Conservation (phyloP, 495 filamentous ascomycete species). For the Penicillium lividum region DNA sequence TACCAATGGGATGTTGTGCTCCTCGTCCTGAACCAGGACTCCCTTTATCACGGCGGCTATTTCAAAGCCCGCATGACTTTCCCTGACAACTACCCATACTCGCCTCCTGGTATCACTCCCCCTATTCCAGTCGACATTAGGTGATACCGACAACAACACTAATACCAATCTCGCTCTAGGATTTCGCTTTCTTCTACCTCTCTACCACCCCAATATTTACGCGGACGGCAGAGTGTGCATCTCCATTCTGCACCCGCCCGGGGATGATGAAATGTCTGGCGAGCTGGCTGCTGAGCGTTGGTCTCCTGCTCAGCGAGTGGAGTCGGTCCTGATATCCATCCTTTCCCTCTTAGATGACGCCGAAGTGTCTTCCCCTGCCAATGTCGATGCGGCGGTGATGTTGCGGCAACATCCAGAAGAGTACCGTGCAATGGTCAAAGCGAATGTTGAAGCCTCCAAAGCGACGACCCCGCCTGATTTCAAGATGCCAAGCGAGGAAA, state of each 20-base stretch:
- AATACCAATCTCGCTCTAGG: slow-evolving; percentile 37
- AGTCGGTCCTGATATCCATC: slow-evolving; percentile 96
- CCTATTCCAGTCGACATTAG: neutral
- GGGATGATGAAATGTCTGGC: slow-evolving; percentile 89
- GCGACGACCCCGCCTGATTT: slow-evolving; percentile 77
- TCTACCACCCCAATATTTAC: slow-evolving; percentile 95
- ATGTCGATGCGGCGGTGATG: slow-evolving; percentile 89
- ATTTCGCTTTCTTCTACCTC: slow-evolving; percentile 80
- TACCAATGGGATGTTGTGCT: slow-evolving; percentile 85
- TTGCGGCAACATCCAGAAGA: slow-evolving; percentile 66
- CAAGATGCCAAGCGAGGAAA: slow-evolving; percentile 72
- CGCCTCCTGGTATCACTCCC: slow-evolving; percentile 63
- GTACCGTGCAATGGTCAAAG: slow-evolving; percentile 69
- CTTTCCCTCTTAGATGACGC: slow-evolving; percentile 93
- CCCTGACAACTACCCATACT: slow-evolving; percentile 84
- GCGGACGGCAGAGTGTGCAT: slow-evolving; percentile 89
- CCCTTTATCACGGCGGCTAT: slow-evolving; percentile 88
- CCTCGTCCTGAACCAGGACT: slow-evolving; percentile 89
- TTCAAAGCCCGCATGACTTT: slow-evolving; percentile 89
- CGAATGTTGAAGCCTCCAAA: slow-evolving; percentile 67
- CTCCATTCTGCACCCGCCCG: slow-evolving; percentile 89
- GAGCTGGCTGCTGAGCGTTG: slow-evolving; percentile 88
- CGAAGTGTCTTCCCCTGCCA: slow-evolving; percentile 89
- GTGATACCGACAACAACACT: slow-evolving; percentile 6
- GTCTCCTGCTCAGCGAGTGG: slow-evolving; percentile 89